Evolutionary conservation across 352 stramenopile genomes (phyloP).

Genomic region (Phytopythium mirpurense): DNA sequence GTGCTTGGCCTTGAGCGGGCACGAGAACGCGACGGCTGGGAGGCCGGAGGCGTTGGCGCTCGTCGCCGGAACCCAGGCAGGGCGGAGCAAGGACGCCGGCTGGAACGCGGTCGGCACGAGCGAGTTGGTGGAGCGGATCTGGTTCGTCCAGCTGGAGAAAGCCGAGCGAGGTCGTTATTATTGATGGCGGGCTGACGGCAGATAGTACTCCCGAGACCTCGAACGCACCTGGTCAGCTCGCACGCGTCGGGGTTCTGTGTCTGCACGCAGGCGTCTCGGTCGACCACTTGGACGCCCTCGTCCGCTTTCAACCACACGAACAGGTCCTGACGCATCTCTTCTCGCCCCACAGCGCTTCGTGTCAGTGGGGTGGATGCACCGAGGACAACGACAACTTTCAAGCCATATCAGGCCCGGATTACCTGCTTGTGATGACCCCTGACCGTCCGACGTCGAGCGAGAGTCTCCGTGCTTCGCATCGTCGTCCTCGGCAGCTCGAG

Average conservation of each 20-base stretch:
- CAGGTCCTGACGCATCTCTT: constrained; percentile 30
- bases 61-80: constrained; percentile 22
- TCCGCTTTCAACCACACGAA: constrained; percentile 48
- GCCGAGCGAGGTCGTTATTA: too few relatives aligned
- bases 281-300: constrained; percentile 42
- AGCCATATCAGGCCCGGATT: neutral
- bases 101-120: constrained; percentile 10
- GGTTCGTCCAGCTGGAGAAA: constrained; percentile 30
- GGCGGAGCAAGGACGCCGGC: constrained; percentile 13
- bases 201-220: neutral
- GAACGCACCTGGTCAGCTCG: constrained; percentile 37
- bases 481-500: neutral
- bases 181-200: too few relatives aligned
- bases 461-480: neutral
- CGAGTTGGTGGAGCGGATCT: constrained; percentile 11
- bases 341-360: neutral
- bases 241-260: constrained; percentile 27
- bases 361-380: neutral
- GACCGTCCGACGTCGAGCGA: neutral
- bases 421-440: neutral
- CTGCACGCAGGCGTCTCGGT: constrained; percentile 22
- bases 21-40: constrained; percentile 41
- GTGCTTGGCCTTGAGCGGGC: constrained; percentile 30
- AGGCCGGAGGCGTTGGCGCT: constrained; percentile 9
- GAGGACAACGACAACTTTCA: neutral